Evolutionary conservation across 129 eudicot genomes (phyloP).

Genomic region (Cynara cardunculus): DNA sequence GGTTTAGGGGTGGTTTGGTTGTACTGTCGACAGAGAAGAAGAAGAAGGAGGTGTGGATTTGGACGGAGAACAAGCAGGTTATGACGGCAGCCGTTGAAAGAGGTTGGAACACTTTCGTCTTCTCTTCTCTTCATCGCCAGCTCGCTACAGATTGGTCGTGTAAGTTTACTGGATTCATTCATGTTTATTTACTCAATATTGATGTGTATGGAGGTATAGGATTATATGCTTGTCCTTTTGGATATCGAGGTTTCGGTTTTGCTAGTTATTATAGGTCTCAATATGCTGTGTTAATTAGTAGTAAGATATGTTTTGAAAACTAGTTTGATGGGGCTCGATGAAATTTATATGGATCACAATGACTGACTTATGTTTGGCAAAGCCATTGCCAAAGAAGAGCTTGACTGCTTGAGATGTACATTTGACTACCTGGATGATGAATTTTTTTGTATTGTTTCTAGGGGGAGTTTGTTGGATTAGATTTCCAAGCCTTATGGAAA

Average conservation of each 20-base stretch:
- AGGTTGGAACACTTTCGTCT: slow-evolving; percentile 91
- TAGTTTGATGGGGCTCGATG: background rate
- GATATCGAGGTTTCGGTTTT: background rate
- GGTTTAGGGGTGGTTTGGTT: background rate
- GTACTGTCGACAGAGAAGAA: slow-evolving; percentile 31
- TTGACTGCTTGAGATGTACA: background rate
- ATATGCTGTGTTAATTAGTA: background rate
- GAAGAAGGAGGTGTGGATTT: slow-evolving; percentile 77
- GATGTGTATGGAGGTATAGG: background rate
- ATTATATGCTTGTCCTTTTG: no score
- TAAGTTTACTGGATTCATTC: slow-evolving; percentile 19
- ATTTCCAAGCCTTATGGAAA: background rate
- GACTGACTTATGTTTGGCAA: background rate
- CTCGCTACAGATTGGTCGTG: slow-evolving; percentile 86
- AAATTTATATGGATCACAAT: background rate
- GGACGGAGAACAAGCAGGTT: slow-evolving; percentile 86
- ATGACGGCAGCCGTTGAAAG: slow-evolving; percentile 95
- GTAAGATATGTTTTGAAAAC: background rate
- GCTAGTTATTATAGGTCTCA: background rate
- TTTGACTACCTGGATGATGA: background rate
- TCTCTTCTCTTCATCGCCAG: slow-evolving; percentile 44
- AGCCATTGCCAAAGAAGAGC: background rate
- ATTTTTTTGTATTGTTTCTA: background rate
- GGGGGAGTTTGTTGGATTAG: background rate
- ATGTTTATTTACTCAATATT: background rate